Base-by-base conservation (phyloP, 306 rosid species). In the Trichosanthes truncata region DNA sequence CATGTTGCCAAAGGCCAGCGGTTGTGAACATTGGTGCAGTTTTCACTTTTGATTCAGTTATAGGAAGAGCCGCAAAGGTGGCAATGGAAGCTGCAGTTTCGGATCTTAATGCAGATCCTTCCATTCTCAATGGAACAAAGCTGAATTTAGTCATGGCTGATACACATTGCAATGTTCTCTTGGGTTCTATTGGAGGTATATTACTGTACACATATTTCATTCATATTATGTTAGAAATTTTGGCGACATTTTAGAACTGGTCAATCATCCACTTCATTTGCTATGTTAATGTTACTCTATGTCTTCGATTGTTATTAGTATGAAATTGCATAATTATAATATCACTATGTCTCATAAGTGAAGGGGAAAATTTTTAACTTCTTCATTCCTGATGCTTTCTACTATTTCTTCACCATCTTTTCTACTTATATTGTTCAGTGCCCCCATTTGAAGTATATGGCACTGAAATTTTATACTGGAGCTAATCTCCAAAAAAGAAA, bases 171-270 rank as follows among this genome's bases (percentile, higher is more conserved):
- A 95, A 84, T 81, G 94, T 84, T 61, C 93, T 95, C 87, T 33
- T 93, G 81, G 99, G 93, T 62, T 80, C 96, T 66, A 80, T 92
- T 83, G 96, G 88, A 90, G 99, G 97, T 95, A 86, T 31, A 18
- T 51, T 63, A 31, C 46, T 31, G 29, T 9, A 74, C 18, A 51
- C 78, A 20, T 72, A 17, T 18, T 51, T 31, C 31, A 11, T 25
- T 29, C 41, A 18, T 71, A 23, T 25, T 41, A n/a, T 40, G 26
- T 71, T 43, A 15, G 25, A 74, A 49, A 74, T 15, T 49, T 49
- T 46, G 76, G 77, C 4, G 17, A 48, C 21, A 25, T 72, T 43
- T 14, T 4, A 10, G 18, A 9, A 46, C 25, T 73, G n/a, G 48
- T 7, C 40, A 33, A 36, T 65, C 15, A 36, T 65, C 25, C 49